A percentile compares a stretch with the other conserved stretches of the same genome.
Evolutionary conservation across 1,284 basidiomycete species (phyloP).

Genomic region (Cryptococcus sp.): DNA sequence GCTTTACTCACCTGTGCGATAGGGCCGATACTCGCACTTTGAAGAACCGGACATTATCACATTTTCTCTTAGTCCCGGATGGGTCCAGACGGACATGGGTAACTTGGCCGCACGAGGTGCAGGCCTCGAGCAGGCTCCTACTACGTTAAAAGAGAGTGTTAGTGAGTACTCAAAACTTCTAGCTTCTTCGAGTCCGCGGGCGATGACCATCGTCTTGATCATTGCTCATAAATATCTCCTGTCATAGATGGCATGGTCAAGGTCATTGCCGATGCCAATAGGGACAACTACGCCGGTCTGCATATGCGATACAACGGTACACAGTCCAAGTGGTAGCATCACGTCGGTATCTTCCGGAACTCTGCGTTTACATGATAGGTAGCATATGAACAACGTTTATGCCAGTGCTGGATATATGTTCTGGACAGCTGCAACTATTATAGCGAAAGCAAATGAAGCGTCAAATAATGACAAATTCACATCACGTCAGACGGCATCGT

Average conservation of each 20-base stretch:
- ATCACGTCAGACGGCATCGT: constrained; percentile 22
- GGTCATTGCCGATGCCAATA: constrained; percentile 28
- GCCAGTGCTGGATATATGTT: no score
- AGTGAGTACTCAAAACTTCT: constrained; percentile 11
- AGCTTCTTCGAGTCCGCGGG: neutral
- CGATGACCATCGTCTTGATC: neutral
- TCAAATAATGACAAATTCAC: no score
- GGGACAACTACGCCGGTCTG: constrained; percentile 23
- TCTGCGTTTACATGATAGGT: no score
- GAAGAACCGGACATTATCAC: constrained; percentile 27
- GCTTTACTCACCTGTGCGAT: neutral
- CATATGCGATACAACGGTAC: constrained; percentile 26
- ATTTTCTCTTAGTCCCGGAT: constrained; percentile 28
- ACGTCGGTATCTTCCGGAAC: neutral
- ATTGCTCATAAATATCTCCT: no score
- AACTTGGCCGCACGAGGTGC: constrained; percentile 16
- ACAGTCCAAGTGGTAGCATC: constrained; percentile 13
- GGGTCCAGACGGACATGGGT: constrained; percentile 36
- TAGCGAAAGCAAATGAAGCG: no score
- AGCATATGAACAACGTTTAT: no score
- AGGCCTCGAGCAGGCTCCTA: constrained; percentile 25
- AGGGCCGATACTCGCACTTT: constrained; percentile 24
- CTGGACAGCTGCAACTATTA: no score
- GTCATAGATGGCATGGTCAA: constrained; percentile 25
- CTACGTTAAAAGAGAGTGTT: constrained; percentile 26